Evolutionary conservation across 2,329 filamentous ascomycete species (phyloP).

Genomic region (Hymenoscyphus fraxineus): DNA sequence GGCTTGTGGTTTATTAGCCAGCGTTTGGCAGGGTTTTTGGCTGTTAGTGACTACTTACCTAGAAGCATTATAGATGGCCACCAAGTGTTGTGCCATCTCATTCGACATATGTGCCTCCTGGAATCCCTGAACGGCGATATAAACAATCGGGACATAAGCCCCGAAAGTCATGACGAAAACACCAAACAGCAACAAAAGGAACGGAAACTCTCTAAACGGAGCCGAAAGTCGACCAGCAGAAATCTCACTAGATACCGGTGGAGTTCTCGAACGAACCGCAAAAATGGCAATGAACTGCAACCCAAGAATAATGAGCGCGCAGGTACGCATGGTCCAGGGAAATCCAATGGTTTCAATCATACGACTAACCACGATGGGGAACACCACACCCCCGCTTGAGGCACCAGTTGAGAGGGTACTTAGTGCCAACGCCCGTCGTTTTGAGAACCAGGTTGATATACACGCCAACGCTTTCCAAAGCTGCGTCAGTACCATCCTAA

Average conservation of each 20-base stretch:
- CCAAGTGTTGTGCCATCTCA: constrained; percentile 22
- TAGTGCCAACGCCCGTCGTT: constrained; percentile 21
- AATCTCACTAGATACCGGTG: constrained; percentile 10
- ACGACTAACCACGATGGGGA: constrained; percentile 33
- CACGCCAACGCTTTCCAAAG: constrained; percentile 21
- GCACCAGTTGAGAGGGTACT: constrained; percentile 32
- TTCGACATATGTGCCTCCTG: constrained; percentile 6
- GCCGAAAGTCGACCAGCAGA: constrained; percentile 15
- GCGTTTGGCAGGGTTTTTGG: not conserved
- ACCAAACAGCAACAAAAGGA: constrained; percentile 18
- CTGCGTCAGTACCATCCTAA: constrained; percentile 24
- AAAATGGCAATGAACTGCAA: constrained; percentile 19
- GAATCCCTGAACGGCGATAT: constrained; percentile 2
- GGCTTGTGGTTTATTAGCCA: not conserved
- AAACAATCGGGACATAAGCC: constrained; percentile 22
- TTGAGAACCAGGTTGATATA: constrained; percentile 20
- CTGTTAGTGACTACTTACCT: not conserved
- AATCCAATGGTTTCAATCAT: constrained; percentile 33
- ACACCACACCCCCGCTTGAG: constrained; percentile 36
- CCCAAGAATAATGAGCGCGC: constrained; percentile 25
- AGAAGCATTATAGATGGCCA: constrained; percentile 24
- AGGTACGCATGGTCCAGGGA: constrained; percentile 26
- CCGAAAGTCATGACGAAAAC: constrained; percentile 20
- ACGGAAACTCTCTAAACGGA: constrained; percentile 13
- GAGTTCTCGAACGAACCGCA: constrained; percentile 9